Conservation (phyloP, 768 basidiomycete species). For the Psilocybe cubensis region DNA sequence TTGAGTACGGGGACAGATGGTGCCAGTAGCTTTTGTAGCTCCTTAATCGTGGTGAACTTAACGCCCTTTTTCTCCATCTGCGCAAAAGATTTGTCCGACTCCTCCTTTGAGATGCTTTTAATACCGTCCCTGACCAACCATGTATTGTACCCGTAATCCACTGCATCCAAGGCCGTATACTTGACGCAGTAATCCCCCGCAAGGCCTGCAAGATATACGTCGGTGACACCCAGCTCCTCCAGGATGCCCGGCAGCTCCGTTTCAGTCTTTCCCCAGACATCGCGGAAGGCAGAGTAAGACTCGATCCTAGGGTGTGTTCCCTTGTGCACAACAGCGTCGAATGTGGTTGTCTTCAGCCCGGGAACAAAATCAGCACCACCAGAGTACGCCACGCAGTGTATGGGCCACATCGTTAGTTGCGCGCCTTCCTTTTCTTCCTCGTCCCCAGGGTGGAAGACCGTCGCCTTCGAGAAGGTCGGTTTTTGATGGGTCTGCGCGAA, state of each 20-base stretch:
- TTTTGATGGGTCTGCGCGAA: conserved; percentile 57
- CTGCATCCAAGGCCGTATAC: conserved; percentile 56
- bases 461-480: conserved; percentile 43
- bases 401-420: conserved; percentile 77
- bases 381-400: conserved; percentile 70
- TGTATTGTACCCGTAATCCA: conserved; percentile 49
- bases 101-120: conserved; percentile 40
- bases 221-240: conserved; percentile 46
- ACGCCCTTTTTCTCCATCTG: conserved; percentile 37
- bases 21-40: conserved; percentile 17
- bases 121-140: conserved; percentile 55
- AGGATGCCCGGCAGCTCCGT: conserved; percentile 53
- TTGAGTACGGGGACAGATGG: background rate
- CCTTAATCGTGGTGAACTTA: conserved; percentile 24
- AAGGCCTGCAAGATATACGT: conserved; percentile 67
- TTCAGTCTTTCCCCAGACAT: conserved; percentile 50
- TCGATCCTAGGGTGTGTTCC: conserved; percentile 65
- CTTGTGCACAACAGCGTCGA: conserved; percentile 53
- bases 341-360: conserved; percentile 43
- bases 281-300: conserved; percentile 81
- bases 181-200: conserved; percentile 84
- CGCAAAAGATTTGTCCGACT: conserved; percentile 33
- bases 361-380: conserved; percentile 64
- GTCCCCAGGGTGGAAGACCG: conserved; percentile 43
- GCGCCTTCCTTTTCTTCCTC: conserved; percentile 30